Evolutionary conservation across 1,284 basidiomycete species (phyloP).

Genomic region (Trametes sp.): DNA sequence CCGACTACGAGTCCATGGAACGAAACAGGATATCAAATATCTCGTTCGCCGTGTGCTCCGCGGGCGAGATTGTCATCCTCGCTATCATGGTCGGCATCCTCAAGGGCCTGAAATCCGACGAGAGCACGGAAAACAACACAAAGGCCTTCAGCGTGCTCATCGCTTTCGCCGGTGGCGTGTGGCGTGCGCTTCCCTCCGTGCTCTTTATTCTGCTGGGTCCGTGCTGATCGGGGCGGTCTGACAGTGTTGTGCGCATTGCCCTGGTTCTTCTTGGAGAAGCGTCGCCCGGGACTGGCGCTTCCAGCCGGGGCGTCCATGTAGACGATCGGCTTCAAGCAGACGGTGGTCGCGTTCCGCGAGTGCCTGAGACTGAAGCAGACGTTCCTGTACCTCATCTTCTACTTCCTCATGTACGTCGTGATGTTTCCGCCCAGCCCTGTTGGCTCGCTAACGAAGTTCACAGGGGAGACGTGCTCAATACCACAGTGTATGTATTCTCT

Average conservation of each 20-base stretch:
- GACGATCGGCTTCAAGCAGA: slow-evolving; percentile 77
- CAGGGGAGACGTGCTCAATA: slow-evolving; percentile 70
- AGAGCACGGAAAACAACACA: slow-evolving; percentile 78
- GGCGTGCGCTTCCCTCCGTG: slow-evolving; percentile 58
- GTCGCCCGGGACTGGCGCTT: slow-evolving; percentile 69
- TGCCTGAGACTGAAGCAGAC: slow-evolving; percentile 79
- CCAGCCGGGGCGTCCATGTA: slow-evolving; percentile 69
- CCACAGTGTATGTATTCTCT: slow-evolving; percentile 65
- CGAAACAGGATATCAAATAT: slow-evolving; percentile 84
- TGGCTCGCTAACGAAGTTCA: not conserved
- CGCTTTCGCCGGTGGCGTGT: slow-evolving; percentile 78
- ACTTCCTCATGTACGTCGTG: slow-evolving; percentile 71
- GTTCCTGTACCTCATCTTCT: slow-evolving; percentile 77
- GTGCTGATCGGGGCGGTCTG: slow-evolving; percentile 12
- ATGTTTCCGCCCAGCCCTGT: not conserved
- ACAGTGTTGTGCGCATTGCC: slow-evolving; percentile 76
- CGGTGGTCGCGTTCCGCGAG: slow-evolving; percentile 70
- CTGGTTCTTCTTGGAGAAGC: slow-evolving; percentile 79
- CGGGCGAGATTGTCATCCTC: slow-evolving; percentile 76
- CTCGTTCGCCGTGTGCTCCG: slow-evolving; percentile 77
- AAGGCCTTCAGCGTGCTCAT: slow-evolving; percentile 79
- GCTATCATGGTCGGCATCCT: slow-evolving; percentile 83
- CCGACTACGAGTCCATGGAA: slow-evolving; percentile 67
- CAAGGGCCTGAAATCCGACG: slow-evolving; percentile 68
- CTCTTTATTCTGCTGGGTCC: slow-evolving; percentile 11